Base-by-base conservation (phyloP, 2,329 filamentous ascomycete genomes). In the Calonectria pteridis region DNA sequence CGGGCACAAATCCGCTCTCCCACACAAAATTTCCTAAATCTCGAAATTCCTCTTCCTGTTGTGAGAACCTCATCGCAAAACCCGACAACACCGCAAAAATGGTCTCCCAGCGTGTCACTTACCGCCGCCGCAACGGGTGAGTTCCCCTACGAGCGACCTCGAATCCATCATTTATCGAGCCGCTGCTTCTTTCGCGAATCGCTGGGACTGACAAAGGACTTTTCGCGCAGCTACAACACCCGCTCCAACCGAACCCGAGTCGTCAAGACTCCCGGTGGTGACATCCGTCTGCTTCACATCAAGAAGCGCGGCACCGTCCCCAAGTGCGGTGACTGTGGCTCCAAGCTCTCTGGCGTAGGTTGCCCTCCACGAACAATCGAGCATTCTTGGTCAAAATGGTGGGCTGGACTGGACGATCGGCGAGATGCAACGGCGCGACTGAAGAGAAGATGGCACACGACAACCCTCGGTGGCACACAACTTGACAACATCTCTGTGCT, bases 301-400 rank as follows among this genome's bases (percentile, higher is more conserved):
- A 98, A 98, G 94, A 99, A 99, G 95, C 94, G 93, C 88, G 97
- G 96, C 83, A 98, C 95, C 87, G 94, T 96, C 80, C 97, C 97
- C 86, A 99, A 99, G 92, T 99, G 97, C 87, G 95, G 97, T 92
- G 97, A 99, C 92, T 99, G 97, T 86, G 97, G 97, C 86, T 93
- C 92, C 90, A 98, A 98, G 91, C 94, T 99, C 85, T 93, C 95
- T 86, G 97, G 97, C 88, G 96, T 99, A 95, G 94, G 95, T 97
- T 78, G 72, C 74, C 59, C 71, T 73, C 68, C 73, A 75, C 72
- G 74, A 69, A 69, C 58, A 46, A 59, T 53, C 71, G 70, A 77
- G 67, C 55, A 69, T 75, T 66, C n/a, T 71, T 72, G 71, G 71
- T 72, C 68, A 71, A 53, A 28, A 58, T 73, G 72, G 59, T 67